phyloP scores from a whole-genome alignment of 257 asterid species.

The Asclepias syriaca region DNA sequence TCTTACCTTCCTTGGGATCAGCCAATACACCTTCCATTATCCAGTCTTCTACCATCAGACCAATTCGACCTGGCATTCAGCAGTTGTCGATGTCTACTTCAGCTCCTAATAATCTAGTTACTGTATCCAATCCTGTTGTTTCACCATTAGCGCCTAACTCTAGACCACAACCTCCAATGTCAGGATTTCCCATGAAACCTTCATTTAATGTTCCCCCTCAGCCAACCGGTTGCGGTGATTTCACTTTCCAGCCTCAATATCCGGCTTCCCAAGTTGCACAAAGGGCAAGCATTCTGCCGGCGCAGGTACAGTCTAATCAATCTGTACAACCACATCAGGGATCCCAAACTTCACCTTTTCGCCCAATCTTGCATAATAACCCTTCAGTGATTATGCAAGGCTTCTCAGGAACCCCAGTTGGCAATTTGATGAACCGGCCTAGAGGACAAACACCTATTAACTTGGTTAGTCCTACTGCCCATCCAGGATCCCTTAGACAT shows the following conservation, averaged over 20 bases:
- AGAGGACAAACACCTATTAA: constrained; percentile 35
- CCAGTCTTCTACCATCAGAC: constrained; percentile 16
- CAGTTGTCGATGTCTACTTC: constrained; percentile 28
- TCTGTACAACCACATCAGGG: constrained; percentile 32
- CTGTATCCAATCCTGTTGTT: constrained; percentile 27
- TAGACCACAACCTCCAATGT: constrained; percentile 21
- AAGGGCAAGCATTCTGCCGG: constrained; percentile 40
- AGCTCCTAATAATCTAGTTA: constrained; percentile 23
- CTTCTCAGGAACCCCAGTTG: constrained; percentile 45
- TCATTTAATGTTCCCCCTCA: constrained; percentile 45
- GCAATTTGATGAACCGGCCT: constrained; percentile 40
- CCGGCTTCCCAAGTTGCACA: constrained; percentile 34
- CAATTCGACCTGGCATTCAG: constrained; percentile 24
- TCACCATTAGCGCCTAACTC: constrained; percentile 27
- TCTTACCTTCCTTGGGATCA: constrained; percentile 24
- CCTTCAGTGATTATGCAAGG: constrained; percentile 38
- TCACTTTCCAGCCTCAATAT: constrained; percentile 71
- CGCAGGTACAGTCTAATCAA: constrained; percentile 37
- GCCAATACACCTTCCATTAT: constrained; percentile 18
- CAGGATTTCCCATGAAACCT: constrained; percentile 33
- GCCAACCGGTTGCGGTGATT: constrained; percentile 58
- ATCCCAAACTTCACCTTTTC: constrained; percentile 35
- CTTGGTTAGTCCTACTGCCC: constrained; percentile 33
- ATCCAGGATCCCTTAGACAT: constrained; percentile 39
- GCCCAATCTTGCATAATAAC: constrained; percentile 40